Base-by-base conservation (phyloP, 805 yeast genomes). In the Saccharomyces eubayanus region DNA sequence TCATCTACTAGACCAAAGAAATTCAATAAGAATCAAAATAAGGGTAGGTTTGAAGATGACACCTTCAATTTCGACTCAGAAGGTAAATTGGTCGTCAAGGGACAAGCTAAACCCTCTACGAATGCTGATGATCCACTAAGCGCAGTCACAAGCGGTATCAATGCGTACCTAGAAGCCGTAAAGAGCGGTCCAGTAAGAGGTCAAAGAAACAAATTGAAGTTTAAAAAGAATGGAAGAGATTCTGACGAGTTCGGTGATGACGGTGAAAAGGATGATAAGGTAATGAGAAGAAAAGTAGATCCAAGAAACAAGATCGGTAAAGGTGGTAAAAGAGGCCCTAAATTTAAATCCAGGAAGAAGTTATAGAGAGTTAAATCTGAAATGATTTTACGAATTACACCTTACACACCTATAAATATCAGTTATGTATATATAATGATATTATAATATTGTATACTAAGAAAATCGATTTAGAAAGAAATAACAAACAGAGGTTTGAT, bases 111-210 rank as follows among this genome's bases (percentile, higher is more conserved):
- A 2, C 31, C 47, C 11, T 57, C 61, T 4, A 65, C 59, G 30
- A 62, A 61, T 24, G 79, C 72, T 2, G 77, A 77, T 47, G 85
- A 81, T 62, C 81, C 78, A 53, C 67, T 78, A 55, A 65, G 68
- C 52, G 59, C 75, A 14, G 72, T 76, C 43, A 73, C 78, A 4
- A 72, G 72, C 48, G 96, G 97, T 16, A 81, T 92, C 59, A 87
- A 87, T 66, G 98, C 97, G 0, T 94, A 94, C 68, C 80, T 90
- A 59, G 97, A 90, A 57, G 99, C 99, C 6, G 89, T 94, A 27
- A 85, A 82, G 69, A 87, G 86, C 62, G 97, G 94, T 27, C 98
- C 98, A 30, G 83, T 90, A 3, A 85, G 96, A 71, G 97, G 97
- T 55, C 97, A 89, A 75, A 83, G 82, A 74, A 91, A 91, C 71